These are phyloP conservation scores for Boletus rubescentipes DNA, from an alignment of 768 basidiomycete genomes.

Conservation along the genomic window DNA sequence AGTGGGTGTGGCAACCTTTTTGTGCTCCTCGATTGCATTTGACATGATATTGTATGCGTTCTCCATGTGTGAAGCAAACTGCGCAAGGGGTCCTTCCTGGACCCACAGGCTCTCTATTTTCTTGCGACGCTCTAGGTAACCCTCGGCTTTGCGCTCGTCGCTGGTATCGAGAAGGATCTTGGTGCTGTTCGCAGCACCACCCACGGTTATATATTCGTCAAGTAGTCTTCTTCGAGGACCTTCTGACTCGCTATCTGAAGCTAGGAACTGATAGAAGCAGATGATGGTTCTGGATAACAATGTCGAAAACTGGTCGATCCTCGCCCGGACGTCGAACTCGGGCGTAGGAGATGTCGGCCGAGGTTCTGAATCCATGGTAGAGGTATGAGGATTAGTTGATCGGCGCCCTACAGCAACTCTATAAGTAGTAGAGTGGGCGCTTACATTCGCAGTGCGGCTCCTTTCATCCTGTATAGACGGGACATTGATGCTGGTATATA, in stretches of 20 bases:
- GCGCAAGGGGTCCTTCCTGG: conserved; percentile 14
- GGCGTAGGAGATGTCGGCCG: neutral
- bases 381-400: neutral
- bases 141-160: conserved; percentile 22
- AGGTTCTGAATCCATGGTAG: conserved; percentile 14
- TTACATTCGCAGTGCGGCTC: neutral
- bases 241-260: conserved; percentile 26
- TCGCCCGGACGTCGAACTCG: conserved; percentile 18
- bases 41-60: conserved; percentile 17
- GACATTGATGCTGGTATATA: too few relatives aligned
- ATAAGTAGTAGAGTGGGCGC: conserved; percentile 12
- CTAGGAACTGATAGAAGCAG: conserved; percentile 28
- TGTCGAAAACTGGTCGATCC: conserved; percentile 25
- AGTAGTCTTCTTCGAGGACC: conserved; percentile 21
- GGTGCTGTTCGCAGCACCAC: conserved; percentile 25
- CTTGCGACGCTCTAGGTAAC: conserved; percentile 20
- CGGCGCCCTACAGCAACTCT: conserved; percentile 6
- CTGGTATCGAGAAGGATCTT: conserved; percentile 26
- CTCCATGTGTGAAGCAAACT: conserved; percentile 25
- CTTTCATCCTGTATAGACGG: neutral
- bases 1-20: conserved; percentile 9
- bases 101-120: conserved; percentile 21
- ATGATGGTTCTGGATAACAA: conserved; percentile 24
- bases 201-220: conserved; percentile 29
- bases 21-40: conserved; percentile 21